These are phyloP conservation scores for Suhomyces maxii DNA, from an alignment of 1,139 yeast genomes.

Conservation along the genomic window DNA sequence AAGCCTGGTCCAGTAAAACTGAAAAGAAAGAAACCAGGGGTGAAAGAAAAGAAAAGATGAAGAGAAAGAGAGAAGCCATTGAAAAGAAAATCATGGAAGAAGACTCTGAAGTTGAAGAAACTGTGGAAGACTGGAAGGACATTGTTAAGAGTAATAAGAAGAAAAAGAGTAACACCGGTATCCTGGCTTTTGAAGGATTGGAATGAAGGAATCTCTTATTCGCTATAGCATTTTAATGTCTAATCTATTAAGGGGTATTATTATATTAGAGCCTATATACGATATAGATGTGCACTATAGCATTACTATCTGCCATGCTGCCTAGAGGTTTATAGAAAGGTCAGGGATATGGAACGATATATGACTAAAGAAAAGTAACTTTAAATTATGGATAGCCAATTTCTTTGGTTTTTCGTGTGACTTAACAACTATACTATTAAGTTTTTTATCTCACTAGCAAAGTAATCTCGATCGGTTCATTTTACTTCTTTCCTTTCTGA, in stretches of 20 bases:
- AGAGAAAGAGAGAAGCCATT: slow-evolving; percentile 61
- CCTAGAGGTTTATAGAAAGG: neutral
- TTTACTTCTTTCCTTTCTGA: no score
- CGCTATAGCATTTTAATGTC: neutral
- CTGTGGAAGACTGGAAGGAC: slow-evolving; percentile 85
- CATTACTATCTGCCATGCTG: neutral
- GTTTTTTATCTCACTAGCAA: neutral
- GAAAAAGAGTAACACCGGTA: slow-evolving; percentile 35
- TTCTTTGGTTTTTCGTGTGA: no score
- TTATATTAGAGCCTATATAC: slow-evolving; percentile 1
- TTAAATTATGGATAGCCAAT: no score
- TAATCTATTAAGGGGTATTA: no score
- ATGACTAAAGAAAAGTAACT: no score
- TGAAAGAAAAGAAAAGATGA: slow-evolving; percentile 63
- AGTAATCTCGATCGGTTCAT: no score
- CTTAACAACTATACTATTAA: neutral
- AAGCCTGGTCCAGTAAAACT: slow-evolving; percentile 77
- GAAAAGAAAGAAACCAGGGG: slow-evolving; percentile 64
- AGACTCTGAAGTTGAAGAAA: slow-evolving; percentile 52
- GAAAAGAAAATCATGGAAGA: slow-evolving; percentile 56
- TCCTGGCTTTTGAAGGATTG: slow-evolving; percentile 70
- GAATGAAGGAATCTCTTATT: slow-evolving; percentile 23
- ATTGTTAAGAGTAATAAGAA: slow-evolving; percentile 65
- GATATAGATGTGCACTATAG: neutral
- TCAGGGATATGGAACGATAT: no score